A percentile compares a stretch with the other conserved stretches of the same genome.
These are phyloP conservation scores for Diaporthe sp. DNA, from an alignment of 2,329 filamentous ascomycete species.

Conservation along the genomic window DNA sequence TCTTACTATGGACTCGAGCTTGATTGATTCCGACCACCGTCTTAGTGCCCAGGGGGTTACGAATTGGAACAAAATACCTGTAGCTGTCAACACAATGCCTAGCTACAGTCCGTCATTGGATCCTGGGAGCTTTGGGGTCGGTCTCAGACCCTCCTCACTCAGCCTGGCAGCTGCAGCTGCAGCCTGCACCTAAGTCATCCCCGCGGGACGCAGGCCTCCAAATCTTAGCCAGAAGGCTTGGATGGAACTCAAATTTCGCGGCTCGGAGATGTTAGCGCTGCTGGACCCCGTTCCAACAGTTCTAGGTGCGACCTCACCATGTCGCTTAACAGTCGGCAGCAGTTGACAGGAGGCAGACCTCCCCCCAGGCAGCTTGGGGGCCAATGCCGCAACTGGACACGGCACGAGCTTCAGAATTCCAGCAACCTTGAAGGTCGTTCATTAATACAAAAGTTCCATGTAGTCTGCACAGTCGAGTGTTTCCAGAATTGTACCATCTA, in stretches of 20 bases:
- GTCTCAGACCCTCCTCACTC: not conserved
- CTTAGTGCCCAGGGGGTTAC: not conserved
- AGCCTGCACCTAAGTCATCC: conserved; percentile 5
- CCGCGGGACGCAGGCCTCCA: conserved; percentile 26
- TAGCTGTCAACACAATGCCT: not conserved
- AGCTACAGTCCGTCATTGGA: not conserved
- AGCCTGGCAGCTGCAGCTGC: not conserved
- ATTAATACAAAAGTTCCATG: not conserved
- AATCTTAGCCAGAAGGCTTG: conserved; percentile 27
- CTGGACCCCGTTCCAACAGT: not conserved
- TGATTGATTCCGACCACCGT: not conserved
- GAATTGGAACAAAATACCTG: not conserved
- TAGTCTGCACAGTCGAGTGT: not conserved
- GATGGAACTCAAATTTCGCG: conserved; percentile 32
- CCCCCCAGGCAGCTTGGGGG: not conserved
- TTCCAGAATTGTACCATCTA: not conserved
- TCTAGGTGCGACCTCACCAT: conserved; percentile 4
- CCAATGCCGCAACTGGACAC: not conserved
- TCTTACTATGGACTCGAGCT: not conserved
- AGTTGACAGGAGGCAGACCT: not conserved
- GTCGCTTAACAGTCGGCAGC: conserved; percentile 16
- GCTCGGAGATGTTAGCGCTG: conserved; percentile 1
- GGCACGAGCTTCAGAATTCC: conserved; percentile 22
- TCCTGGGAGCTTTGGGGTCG: not conserved
- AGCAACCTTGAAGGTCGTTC: not conserved